These are phyloP conservation scores for Aspergillus versicolor DNA, from an alignment of 2,329 filamentous ascomycete species.

Conservation along the genomic window DNA sequence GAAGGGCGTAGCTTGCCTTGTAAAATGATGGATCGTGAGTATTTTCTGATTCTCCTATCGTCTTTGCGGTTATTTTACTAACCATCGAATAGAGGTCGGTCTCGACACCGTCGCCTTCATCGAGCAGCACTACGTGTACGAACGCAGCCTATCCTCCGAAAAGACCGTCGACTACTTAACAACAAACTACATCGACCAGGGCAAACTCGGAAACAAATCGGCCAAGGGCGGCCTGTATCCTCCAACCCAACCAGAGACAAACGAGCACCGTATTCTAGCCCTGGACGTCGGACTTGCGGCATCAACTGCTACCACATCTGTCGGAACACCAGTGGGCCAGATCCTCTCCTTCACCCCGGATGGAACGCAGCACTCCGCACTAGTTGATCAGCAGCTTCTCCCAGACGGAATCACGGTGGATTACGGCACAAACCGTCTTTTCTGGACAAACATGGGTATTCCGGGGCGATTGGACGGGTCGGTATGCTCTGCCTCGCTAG, in stretches of 20 bases:
- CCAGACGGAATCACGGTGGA: constrained; percentile 52
- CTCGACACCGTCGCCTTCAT: constrained; percentile 56
- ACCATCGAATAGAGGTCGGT: constrained; percentile 32
- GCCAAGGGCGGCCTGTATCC: constrained; percentile 43
- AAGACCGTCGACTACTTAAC: constrained; percentile 48
- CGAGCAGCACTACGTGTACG: constrained; percentile 53
- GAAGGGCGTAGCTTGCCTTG: constrained; percentile 24
- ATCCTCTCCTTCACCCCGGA: constrained; percentile 9
- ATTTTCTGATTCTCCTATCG: no score
- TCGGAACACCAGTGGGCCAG: background rate
- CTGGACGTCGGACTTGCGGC: constrained; percentile 25
- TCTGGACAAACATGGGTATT: constrained; percentile 54
- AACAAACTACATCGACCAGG: constrained; percentile 46
- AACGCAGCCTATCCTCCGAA: constrained; percentile 40
- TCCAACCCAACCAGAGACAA: background rate
- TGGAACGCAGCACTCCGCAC: constrained; percentile 9
- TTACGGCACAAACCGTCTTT: constrained; percentile 36
- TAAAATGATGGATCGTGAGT: constrained; percentile 36
- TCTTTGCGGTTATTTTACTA: background rate
- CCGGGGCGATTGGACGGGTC: constrained; percentile 42
- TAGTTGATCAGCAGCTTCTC: constrained; percentile 22
- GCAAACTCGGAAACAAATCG: constrained; percentile 43
- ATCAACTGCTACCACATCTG: constrained; percentile 18
- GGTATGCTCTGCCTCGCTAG: constrained; percentile 46
- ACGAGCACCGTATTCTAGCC: constrained; percentile 13